Conservation (phyloP, 768 basidiomycete genomes). For the Russula lepida region DNA sequence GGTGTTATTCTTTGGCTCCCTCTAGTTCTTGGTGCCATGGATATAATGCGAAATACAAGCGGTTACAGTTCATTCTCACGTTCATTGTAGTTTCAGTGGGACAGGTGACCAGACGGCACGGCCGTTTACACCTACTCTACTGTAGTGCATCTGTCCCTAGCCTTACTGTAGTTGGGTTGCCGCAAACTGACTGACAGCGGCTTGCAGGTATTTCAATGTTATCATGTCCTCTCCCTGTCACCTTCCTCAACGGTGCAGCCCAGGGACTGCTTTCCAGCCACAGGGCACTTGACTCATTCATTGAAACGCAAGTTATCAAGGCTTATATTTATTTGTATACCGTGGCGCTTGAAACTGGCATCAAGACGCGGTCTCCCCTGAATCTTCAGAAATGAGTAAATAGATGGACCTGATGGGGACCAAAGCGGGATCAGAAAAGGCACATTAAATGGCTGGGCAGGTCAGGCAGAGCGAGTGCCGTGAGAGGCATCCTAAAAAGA, state of each 20-base stretch:
- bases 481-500: background rate
- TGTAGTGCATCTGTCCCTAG: background rate
- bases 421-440: background rate
- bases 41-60: background rate
- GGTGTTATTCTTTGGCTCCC: background rate
- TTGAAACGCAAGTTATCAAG: too few species aligned
- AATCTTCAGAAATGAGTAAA: background rate
- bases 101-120: background rate
- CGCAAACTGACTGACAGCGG: background rate
- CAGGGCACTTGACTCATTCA: background rate
- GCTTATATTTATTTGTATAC: too few species aligned
- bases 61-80: background rate
- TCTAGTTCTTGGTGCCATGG: background rate
- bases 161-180: background rate
- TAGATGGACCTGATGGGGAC: background rate
- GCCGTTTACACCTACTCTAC: background rate
- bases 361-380: background rate
- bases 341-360: too few species aligned
- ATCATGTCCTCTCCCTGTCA: background rate
- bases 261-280: too few species aligned
- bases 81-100: background rate
- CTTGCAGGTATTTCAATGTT: background rate
- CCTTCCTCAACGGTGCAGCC: background rate
- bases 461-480: too few species aligned
- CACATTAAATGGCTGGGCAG: background rate